A percentile compares a stretch with the other conserved stretches of the same genome.
phyloP scores from a whole-genome alignment of 768 basidiomycete species.

The Xerocomellus chrysenteron region DNA sequence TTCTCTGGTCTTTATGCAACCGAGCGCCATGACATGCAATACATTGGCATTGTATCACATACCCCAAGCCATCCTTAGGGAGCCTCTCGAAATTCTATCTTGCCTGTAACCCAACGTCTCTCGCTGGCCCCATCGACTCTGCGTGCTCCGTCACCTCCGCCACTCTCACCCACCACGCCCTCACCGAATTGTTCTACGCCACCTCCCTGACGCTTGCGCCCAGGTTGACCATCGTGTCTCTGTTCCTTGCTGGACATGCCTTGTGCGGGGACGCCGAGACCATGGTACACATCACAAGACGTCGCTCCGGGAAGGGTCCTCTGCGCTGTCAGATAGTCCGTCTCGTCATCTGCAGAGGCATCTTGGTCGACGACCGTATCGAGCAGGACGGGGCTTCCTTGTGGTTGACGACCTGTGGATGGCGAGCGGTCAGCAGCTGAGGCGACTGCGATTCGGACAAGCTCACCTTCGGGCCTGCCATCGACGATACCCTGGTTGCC shows the following conservation, averaged over 20 bases:
- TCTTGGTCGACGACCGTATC: slow-evolving; percentile 34
- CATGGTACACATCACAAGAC: slow-evolving; percentile 31
- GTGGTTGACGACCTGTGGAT: slow-evolving; percentile 13
- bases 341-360: slow-evolving; percentile 23
- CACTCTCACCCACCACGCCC: not conserved
- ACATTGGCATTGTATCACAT: not conserved
- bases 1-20: not conserved
- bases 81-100: slow-evolving; percentile 6
- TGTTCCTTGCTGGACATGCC: slow-evolving; percentile 37
- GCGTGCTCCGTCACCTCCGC: not conserved
- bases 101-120: slow-evolving; percentile 2
- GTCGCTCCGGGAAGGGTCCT: slow-evolving; percentile 35
- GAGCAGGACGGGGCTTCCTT: slow-evolving; percentile 20
- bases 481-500: slow-evolving; percentile 22
- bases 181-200: slow-evolving; percentile 22
- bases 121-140: slow-evolving; percentile 9
- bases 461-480: slow-evolving; percentile 17
- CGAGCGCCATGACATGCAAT: not conserved
- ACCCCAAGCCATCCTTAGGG: not conserved
- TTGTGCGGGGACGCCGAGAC: slow-evolving; percentile 29
- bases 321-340: slow-evolving; percentile 8
- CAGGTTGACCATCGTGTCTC: slow-evolving; percentile 34
- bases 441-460: not conserved
- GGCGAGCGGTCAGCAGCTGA: not conserved
- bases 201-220: slow-evolving; percentile 27